Evolutionary conservation across 768 basidiomycete species (phyloP).

Genomic region (Vararia minispora): DNA sequence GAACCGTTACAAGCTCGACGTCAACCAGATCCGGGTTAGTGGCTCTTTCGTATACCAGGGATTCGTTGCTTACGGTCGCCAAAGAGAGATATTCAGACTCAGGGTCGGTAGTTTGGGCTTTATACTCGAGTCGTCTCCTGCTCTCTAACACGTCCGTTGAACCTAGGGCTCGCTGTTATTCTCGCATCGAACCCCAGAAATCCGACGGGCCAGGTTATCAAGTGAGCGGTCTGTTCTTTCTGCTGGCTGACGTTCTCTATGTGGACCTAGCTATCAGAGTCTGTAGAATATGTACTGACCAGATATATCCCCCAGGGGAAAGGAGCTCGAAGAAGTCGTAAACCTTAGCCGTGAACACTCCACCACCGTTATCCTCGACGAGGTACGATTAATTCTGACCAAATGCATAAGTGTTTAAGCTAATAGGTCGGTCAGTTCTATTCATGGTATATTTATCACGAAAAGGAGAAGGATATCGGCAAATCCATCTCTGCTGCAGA

Average conservation of each 20-base stretch:
- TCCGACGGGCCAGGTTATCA: slow-evolving; percentile 84
- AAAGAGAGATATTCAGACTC: slow-evolving; percentile 69
- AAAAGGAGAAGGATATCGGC: slow-evolving; percentile 61
- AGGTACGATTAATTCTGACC: slow-evolving; percentile 34
- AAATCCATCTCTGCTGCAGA: slow-evolving; percentile 73
- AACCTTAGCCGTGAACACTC: slow-evolving; percentile 52
- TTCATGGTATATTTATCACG: slow-evolving; percentile 91
- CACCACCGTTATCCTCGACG: slow-evolving; percentile 78
- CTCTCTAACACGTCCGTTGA: too few relatives aligned
- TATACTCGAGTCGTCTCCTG: too few relatives aligned
- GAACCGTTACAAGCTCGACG: slow-evolving; percentile 63
- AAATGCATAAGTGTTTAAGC: too few relatives aligned
- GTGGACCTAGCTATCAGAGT: too few relatives aligned
- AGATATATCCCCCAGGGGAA: slow-evolving; percentile 34
- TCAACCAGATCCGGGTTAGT: slow-evolving; percentile 63
- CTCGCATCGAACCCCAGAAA: slow-evolving; percentile 94
- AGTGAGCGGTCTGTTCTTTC: too few relatives aligned
- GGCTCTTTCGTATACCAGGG: not conserved
- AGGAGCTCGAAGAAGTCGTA: slow-evolving; percentile 76
- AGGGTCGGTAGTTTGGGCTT: too few relatives aligned
- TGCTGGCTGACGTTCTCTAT: too few relatives aligned
- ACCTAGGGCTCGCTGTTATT: slow-evolving; percentile 69
- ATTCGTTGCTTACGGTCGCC: not conserved
- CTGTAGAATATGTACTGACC: not conserved
- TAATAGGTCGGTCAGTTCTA: slow-evolving; percentile 58